phyloP scores from a whole-genome alignment of 2,329 filamentous ascomycete species.

The Penicillium sclerotiorum region DNA sequence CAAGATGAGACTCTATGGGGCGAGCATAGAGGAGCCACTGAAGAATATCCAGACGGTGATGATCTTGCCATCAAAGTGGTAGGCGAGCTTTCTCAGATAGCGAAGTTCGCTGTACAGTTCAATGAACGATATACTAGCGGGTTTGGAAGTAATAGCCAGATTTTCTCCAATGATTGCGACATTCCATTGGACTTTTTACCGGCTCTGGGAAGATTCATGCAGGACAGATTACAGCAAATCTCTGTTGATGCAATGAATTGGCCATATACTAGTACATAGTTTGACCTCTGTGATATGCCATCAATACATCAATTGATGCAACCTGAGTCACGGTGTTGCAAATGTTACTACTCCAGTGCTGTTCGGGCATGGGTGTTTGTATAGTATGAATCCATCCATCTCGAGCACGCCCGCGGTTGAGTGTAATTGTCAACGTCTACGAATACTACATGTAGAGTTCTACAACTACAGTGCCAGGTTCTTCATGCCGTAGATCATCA shows the following conservation, averaged over 20 bases:
- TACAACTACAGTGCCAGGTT: background rate
- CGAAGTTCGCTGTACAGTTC: constrained; percentile 14
- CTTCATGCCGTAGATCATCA: background rate
- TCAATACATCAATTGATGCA: background rate
- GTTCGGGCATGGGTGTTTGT: no score
- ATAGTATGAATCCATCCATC: no score
- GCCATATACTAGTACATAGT: no score
- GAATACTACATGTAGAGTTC: no score
- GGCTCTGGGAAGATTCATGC: background rate
- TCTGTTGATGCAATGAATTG: background rate
- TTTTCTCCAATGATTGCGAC: no score
- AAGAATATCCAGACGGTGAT: no score
- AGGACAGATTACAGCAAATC: constrained; percentile 5
- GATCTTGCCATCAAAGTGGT: constrained; percentile 1
- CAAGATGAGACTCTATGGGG: background rate
- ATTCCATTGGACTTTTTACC: constrained; percentile 4
- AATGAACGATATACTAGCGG: constrained; percentile 7
- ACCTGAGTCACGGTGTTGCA: no score
- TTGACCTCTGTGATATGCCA: background rate
- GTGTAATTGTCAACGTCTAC: no score
- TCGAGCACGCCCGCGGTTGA: no score
- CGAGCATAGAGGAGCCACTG: no score
- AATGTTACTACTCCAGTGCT: no score
- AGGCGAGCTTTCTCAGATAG: constrained; percentile 12
- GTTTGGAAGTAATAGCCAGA: no score